Conservation (phyloP, 371 early-diverging fungal species). For the Circinella umbellata region DNA sequence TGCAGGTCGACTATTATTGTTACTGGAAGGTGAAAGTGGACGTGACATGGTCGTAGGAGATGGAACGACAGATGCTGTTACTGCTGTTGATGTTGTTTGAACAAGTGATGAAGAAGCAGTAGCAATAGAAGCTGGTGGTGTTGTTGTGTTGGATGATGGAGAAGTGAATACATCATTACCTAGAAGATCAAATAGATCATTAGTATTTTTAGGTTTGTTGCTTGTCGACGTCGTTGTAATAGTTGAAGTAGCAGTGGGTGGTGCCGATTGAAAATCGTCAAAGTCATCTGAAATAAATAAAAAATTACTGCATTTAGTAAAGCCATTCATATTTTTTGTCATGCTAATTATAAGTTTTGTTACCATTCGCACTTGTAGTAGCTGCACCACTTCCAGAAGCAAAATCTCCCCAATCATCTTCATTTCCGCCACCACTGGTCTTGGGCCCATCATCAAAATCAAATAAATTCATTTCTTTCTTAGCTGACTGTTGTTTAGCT, state of each 20-base stretch:
- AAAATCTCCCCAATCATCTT: conserved; percentile 65
- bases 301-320: too few species aligned
- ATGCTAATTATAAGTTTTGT: not conserved
- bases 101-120: conserved; percentile 10
- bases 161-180: conserved; percentile 39
- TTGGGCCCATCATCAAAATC: conserved; percentile 59
- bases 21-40: conserved; percentile 15
- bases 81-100: conserved; percentile 19
- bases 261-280: conserved; percentile 68
- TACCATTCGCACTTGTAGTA: conserved; percentile 25
- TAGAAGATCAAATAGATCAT: conserved; percentile 50
- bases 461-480: conserved; percentile 59
- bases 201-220: conserved; percentile 18
- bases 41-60: not conserved
- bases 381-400: conserved; percentile 41
- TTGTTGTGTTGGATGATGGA: not conserved
- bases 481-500: conserved; percentile 26
- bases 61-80: conserved; percentile 9
- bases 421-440: conserved; percentile 24
- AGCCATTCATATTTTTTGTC: too few species aligned
- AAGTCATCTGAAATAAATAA: conserved; percentile 50
- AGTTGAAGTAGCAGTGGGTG: conserved; percentile 22
- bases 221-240: conserved; percentile 17
- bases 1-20: conserved; percentile 15
- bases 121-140: conserved; percentile 15